Evolutionary conservation across 306 rosid species (phyloP).

Genomic region (Prunus mongolica): DNA sequence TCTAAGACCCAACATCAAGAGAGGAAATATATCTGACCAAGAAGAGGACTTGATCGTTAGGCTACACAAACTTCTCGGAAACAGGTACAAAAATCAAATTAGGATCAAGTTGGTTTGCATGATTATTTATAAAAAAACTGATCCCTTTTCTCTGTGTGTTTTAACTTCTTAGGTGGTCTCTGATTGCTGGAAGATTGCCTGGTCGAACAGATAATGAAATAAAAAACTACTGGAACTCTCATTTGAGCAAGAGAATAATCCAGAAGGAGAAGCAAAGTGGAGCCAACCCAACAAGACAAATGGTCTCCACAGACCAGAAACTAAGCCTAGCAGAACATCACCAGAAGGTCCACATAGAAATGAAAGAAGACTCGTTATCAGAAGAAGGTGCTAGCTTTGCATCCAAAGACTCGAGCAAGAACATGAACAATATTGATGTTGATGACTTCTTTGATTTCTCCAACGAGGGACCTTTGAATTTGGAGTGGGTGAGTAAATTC

Average conservation of each 20-base stretch:
- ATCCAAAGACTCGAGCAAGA: conserved; percentile 18
- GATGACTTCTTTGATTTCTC: conserved; percentile 60
- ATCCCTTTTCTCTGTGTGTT: neutral
- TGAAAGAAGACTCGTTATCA: conserved; percentile 22
- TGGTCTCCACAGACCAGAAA: neutral
- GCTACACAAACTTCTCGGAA: conserved; percentile 66
- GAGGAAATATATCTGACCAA: conserved; percentile 67
- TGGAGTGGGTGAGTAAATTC: conserved; percentile 56
- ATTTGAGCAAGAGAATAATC: conserved; percentile 57
- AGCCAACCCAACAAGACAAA: conserved; percentile 7
- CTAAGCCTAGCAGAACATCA: neutral
- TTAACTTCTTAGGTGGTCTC: conserved; percentile 49
- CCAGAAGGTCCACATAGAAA: conserved; percentile 11
- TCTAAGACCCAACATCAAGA: conserved; percentile 63
- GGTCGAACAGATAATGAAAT: conserved; percentile 76
- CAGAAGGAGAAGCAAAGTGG: conserved; percentile 30
- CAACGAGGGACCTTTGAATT: conserved; percentile 38
- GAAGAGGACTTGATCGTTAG: conserved; percentile 66
- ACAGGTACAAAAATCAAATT: conserved; percentile 30
- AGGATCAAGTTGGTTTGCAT: neutral
- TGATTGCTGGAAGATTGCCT: conserved; percentile 66
- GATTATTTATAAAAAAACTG: neutral
- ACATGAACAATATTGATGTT: conserved; percentile 29
- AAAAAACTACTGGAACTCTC: conserved; percentile 72
- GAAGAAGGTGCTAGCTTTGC: conserved; percentile 12